Conservation (phyloP, 495 filamentous ascomycete genomes). For the Podospora australis region DNA sequence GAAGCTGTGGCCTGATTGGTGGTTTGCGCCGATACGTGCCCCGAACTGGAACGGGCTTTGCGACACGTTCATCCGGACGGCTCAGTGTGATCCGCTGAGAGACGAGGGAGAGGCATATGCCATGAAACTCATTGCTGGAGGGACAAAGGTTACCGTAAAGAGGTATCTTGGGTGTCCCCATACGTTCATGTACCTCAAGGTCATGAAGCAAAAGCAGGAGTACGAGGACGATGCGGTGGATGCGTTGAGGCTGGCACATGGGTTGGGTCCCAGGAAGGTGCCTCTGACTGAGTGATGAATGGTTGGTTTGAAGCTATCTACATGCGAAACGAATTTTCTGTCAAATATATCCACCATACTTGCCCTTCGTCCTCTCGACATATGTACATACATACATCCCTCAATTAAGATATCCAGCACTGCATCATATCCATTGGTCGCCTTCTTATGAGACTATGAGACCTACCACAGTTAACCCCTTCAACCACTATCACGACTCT, state of each 20-base stretch:
- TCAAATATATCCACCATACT: background rate
- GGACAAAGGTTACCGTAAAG: slow-evolving; percentile 41
- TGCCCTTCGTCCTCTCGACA: background rate
- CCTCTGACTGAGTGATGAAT: background rate
- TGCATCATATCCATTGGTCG: no score
- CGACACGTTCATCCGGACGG: slow-evolving; percentile 44
- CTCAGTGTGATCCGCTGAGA: slow-evolving; percentile 42
- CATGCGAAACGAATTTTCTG: no score
- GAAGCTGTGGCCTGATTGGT: slow-evolving; percentile 31
- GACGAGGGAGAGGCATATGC: slow-evolving; percentile 51
- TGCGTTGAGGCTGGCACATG: slow-evolving; percentile 29
- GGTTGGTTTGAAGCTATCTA: background rate
- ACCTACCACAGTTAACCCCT: no score
- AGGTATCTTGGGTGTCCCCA: slow-evolving; percentile 43
- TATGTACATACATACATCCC: no score
- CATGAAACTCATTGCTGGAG: slow-evolving; percentile 37
- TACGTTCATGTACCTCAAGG: slow-evolving; percentile 41
- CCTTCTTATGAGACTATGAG: no score
- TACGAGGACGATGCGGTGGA: slow-evolving; percentile 29
- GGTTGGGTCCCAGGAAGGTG: slow-evolving; percentile 2
- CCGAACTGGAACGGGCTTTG: slow-evolving; percentile 37
- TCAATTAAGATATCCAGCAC: no score
- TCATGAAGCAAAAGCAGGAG: slow-evolving; percentile 26
- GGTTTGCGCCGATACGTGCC: slow-evolving; percentile 33
- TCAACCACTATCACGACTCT: no score